These are phyloP conservation scores for Plantago coronopus DNA, from an alignment of 305 asterid genomes.

Conservation along the genomic window DNA sequence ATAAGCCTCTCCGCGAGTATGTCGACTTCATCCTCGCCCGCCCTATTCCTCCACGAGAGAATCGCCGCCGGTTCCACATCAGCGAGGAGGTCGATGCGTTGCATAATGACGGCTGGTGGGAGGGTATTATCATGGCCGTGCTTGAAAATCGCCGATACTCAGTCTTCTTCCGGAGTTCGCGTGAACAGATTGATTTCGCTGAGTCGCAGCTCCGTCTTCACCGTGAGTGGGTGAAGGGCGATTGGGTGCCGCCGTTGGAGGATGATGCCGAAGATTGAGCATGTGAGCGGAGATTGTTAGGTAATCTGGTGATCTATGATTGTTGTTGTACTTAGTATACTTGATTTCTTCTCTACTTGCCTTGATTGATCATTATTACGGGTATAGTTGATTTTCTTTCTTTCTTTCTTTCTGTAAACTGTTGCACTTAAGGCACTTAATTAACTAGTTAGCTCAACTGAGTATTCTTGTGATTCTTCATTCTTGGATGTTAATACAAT, in stretches of 20 bases:
- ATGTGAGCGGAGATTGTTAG: too few species aligned
- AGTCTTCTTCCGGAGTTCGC: slow-evolving; percentile 47
- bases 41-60: slow-evolving; percentile 50
- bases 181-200: slow-evolving; percentile 43
- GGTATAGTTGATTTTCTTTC: too few species aligned
- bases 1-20: slow-evolving; percentile 35
- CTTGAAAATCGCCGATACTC: slow-evolving; percentile 31
- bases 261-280: not conserved
- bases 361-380: too few species aligned
- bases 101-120: slow-evolving; percentile 74
- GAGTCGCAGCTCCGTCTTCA: slow-evolving; percentile 47
- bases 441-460: too few species aligned
- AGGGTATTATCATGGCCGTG: slow-evolving; percentile 39
- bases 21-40: slow-evolving; percentile 42
- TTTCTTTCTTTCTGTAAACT: too few species aligned
- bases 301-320: not conserved
- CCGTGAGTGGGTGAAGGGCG: slow-evolving; percentile 56
- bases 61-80: slow-evolving; percentile 35
- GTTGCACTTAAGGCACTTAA: too few species aligned
- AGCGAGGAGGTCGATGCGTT: slow-evolving; percentile 62
- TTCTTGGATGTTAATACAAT: too few species aligned
- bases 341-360: not conserved
- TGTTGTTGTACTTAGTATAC: not conserved
- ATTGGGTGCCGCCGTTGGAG: slow-evolving; percentile 49
- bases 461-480: too few species aligned